phyloP scores from a whole-genome alignment of 257 asterid species.

The Primulina huaijiensis region DNA sequence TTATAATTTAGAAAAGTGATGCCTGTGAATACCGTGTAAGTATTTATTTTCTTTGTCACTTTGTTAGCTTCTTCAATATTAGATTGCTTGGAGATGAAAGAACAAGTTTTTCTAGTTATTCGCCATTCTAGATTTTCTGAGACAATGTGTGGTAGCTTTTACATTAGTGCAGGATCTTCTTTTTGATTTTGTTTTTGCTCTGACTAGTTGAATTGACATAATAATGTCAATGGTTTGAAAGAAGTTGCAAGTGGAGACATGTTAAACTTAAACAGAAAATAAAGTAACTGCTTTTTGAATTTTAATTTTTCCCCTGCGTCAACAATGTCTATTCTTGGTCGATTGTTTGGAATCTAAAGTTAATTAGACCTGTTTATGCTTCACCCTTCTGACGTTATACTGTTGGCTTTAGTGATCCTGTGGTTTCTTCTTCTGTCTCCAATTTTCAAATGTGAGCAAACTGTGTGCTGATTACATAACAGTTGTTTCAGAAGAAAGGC shows the following conservation, averaged over 20 bases:
- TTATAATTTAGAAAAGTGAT: not conserved
- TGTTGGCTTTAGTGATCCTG: not conserved
- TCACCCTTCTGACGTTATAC: conserved; percentile 8
- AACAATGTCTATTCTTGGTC: not conserved
- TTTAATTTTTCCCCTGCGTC: not conserved
- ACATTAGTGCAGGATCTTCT: not conserved
- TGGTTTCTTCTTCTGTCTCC: not conserved
- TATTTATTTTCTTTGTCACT: not conserved
- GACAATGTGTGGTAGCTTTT: not conserved
- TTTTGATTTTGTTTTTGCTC: not conserved
- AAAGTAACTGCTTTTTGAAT: not conserved
- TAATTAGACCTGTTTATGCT: not conserved
- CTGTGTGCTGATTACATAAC: conserved; percentile 22
- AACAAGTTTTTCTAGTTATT: not conserved
- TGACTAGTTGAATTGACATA: not conserved
- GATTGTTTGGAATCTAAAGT: not conserved
- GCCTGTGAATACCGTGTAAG: not conserved
- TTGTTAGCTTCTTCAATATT: not conserved
- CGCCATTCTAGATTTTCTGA: not conserved
- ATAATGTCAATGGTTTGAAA: not conserved
- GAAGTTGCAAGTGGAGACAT: not conserved
- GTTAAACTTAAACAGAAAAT: not conserved
- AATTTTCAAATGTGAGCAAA: conserved; percentile 15
- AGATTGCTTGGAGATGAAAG: not conserved
- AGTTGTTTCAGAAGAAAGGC: conserved; percentile 52